Evolutionary conservation across 371 early-diverging fungal genomes (phyloP).

Genomic region (Capillidium rhysosporum): DNA sequence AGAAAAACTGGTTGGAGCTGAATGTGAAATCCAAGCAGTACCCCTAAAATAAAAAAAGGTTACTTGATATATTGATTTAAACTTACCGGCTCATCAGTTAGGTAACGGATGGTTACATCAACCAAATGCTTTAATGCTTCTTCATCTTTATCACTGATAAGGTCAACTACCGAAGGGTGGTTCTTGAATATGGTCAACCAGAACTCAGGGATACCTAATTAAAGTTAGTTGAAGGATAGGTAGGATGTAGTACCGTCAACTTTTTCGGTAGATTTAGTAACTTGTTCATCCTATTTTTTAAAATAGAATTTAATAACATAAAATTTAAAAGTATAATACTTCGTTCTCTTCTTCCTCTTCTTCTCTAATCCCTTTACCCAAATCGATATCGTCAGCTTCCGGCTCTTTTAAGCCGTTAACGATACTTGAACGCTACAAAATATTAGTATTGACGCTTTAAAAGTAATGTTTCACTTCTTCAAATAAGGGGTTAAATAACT

Average conservation of each 20-base stretch:
- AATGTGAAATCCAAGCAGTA: slow-evolving; percentile 87
- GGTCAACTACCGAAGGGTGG: slow-evolving; percentile 50
- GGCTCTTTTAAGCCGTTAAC: slow-evolving; percentile 66
- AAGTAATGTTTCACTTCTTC: slow-evolving; percentile 23
- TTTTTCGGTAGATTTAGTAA: slow-evolving; percentile 4
- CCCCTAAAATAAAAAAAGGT: slow-evolving; percentile 24
- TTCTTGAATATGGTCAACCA: slow-evolving; percentile 84
- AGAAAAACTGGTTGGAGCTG: slow-evolving; percentile 68
- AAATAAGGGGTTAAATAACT: slow-evolving; percentile 63
- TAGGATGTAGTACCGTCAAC: slow-evolving; percentile 1
- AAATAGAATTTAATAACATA: background rate
- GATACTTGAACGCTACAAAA: slow-evolving; percentile 36
- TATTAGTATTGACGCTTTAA: background rate
- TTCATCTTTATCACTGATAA: slow-evolving; percentile 78
- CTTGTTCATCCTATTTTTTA: slow-evolving; percentile 9
- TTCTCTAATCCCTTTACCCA: slow-evolving; percentile 30
- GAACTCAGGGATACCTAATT: slow-evolving; percentile 61
- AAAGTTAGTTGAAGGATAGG: slow-evolving; percentile 7
- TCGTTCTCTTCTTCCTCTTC: slow-evolving; percentile 21
- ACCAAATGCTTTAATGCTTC: slow-evolving; percentile 57
- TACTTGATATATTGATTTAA: background rate
- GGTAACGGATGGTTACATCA: slow-evolving; percentile 66
- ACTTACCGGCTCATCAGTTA: slow-evolving; percentile 44
- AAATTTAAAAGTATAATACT: slow-evolving; percentile 9
- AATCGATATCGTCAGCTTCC: slow-evolving; percentile 56